A percentile compares a stretch with the other conserved stretches of the same genome.
These are phyloP conservation scores for Perilla frutescens DNA, from an alignment of 257 asterid genomes.

Conservation along the genomic window DNA sequence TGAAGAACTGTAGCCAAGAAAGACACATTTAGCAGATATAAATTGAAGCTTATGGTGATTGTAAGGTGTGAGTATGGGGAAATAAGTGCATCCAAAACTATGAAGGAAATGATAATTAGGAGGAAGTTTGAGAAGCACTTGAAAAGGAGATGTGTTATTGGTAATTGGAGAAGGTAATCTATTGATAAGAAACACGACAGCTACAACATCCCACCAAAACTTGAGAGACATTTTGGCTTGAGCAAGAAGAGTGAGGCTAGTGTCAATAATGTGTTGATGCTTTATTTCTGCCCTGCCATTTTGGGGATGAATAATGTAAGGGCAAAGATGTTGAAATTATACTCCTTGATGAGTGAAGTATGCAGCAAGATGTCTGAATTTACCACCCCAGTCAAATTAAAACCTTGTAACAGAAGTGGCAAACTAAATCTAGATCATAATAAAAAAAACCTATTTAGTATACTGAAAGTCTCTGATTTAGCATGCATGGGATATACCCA, in stretches of 20 bases:
- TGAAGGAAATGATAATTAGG: not conserved
- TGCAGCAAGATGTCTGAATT: too few species aligned
- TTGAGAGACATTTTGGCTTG: not conserved
- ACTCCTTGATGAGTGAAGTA: not conserved
- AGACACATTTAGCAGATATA: constrained; percentile 40
- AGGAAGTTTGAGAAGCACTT: not conserved
- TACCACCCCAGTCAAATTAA: not conserved
- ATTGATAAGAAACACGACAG: not conserved
- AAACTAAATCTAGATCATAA: not conserved
- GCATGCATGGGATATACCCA: not conserved
- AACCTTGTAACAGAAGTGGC: not conserved
- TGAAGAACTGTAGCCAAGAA: not conserved
- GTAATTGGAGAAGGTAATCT: not conserved
- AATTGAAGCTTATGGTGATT: not conserved
- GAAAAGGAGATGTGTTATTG: too few species aligned
- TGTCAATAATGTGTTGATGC: too few species aligned
- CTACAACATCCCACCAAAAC: not conserved
- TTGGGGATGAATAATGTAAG: not conserved
- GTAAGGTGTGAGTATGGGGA: not conserved
- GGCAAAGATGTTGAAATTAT: not conserved
- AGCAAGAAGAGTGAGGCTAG: not conserved
- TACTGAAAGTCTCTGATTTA: not conserved
- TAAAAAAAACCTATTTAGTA: too few species aligned
- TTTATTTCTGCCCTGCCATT: not conserved
- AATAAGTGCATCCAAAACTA: not conserved